Conservation (phyloP, 768 basidiomycete species). For the Ephemerocybe angulata region DNA sequence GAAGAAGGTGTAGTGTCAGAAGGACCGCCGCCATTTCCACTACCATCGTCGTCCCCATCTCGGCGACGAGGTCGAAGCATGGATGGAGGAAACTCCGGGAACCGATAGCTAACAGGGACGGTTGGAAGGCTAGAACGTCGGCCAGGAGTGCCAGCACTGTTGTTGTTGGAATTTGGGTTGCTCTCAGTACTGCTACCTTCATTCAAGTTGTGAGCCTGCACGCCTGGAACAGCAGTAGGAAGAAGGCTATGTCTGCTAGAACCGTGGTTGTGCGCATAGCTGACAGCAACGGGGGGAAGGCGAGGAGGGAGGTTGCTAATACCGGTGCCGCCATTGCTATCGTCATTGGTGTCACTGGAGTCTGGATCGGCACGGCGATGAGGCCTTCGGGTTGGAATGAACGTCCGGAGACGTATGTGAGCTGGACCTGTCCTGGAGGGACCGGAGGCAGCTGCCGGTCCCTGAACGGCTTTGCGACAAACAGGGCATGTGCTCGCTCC, state of each 20-base stretch:
- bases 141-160: background rate
- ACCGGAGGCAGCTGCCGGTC: conserved; percentile 8
- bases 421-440: background rate
- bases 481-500: conserved; percentile 77
- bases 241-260: no score
- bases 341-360: background rate
- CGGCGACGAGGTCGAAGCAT: no score
- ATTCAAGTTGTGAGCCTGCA: no score
- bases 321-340: background rate
- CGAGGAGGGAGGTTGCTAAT: no score
- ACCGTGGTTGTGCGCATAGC: no score
- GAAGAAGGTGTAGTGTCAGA: no score
- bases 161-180: background rate
- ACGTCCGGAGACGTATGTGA: background rate
- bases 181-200: no score
- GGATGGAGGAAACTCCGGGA: no score
- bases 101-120: no score
- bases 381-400: background rate
- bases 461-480: conserved; percentile 60
- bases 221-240: background rate
- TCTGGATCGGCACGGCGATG: background rate
- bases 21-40: no score
- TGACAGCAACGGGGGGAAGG: no score
- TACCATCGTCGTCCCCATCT: no score
- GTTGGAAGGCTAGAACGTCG: background rate